These are phyloP conservation scores for Termitomyces bulborhizus DNA, from an alignment of 768 basidiomycete genomes.

Conservation along the genomic window DNA sequence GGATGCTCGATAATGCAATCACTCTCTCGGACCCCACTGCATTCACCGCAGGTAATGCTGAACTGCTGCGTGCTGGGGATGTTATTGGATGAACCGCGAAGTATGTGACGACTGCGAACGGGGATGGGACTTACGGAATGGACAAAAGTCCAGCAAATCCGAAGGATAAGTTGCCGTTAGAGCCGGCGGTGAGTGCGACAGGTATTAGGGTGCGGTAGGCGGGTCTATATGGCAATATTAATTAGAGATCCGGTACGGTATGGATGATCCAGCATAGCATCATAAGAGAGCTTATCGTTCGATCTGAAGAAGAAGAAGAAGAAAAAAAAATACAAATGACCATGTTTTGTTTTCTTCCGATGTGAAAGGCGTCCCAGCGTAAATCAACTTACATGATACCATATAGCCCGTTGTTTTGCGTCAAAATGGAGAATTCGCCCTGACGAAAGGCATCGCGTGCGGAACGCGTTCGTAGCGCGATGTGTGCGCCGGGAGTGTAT, in stretches of 20 bases:
- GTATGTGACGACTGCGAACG: too few relatives aligned
- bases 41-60: slow-evolving; percentile 8
- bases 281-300: too few relatives aligned
- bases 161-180: slow-evolving; percentile 3
- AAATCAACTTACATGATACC: slow-evolving; percentile 6
- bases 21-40: not conserved
- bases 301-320: too few relatives aligned
- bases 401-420: slow-evolving; percentile 8
- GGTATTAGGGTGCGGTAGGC: slow-evolving; percentile 1
- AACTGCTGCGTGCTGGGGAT: slow-evolving; percentile 12
- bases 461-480: slow-evolving; percentile 1
- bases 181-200: slow-evolving; percentile 9
- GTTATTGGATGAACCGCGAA: not conserved
- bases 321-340: too few relatives aligned
- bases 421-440: slow-evolving; percentile 10
- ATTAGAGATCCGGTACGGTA: not conserved
- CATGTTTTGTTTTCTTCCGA: too few relatives aligned
- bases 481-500: slow-evolving; percentile 2
- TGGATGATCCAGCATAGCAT: too few relatives aligned
- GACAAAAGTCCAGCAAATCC: not conserved
- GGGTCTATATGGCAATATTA: not conserved
- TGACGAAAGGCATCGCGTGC: slow-evolving; percentile 1
- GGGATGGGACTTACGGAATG: slow-evolving; percentile 3
- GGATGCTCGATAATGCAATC: slow-evolving; percentile 11
- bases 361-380: too few relatives aligned